These are phyloP conservation scores for Chimonanthus praecox DNA, from an alignment of 164 flowering plant genomes.

Conservation along the genomic window DNA sequence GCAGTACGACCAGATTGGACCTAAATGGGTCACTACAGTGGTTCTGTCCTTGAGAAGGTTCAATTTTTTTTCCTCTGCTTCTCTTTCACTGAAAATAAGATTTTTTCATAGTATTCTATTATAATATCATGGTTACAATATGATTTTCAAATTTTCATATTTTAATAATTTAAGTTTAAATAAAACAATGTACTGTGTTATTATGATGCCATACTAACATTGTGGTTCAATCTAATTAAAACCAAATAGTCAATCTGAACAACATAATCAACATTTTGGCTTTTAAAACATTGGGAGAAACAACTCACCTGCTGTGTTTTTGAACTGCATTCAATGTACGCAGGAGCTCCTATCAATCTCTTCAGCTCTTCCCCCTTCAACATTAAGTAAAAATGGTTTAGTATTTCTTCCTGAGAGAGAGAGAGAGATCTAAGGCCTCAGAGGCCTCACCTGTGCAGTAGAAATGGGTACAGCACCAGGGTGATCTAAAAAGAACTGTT, in stretches of 20 bases:
- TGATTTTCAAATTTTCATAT: no score
- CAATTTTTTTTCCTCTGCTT: no score
- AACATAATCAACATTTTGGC: background rate
- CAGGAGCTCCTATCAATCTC: constrained; percentile 70
- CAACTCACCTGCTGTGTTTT: constrained; percentile 70
- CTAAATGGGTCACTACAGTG: no score
- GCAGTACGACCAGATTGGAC: no score
- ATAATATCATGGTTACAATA: no score
- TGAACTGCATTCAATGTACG: constrained; percentile 79
- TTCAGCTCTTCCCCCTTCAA: constrained; percentile 73
- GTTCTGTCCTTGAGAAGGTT: no score
- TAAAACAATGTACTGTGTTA: no score
- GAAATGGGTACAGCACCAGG: constrained; percentile 84
- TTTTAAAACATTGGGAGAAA: background rate
- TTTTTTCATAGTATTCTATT: no score
- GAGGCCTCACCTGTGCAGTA: constrained; percentile 21
- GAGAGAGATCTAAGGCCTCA: background rate
- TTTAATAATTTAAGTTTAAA: no score
- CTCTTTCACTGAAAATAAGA: no score
- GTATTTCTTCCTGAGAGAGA: no score
- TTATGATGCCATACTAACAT: background rate
- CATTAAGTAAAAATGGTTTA: no score
- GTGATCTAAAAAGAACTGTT: constrained; percentile 71
- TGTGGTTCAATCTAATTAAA: background rate
- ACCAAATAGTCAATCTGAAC: background rate